Base-by-base conservation (phyloP, 2,329 filamentous ascomycete species). In the Botrytis byssoidea region DNA sequence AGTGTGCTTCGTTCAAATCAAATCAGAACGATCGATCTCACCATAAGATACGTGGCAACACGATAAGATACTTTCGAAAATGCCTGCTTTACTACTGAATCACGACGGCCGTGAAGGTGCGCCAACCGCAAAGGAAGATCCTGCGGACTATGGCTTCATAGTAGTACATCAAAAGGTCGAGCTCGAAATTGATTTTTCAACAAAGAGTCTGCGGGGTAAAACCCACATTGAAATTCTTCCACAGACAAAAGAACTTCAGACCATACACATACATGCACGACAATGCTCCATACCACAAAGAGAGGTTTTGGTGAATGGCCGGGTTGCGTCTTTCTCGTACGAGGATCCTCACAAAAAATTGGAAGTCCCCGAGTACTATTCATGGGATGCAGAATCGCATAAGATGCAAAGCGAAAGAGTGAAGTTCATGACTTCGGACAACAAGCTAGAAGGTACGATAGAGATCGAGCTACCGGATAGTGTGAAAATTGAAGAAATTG, bases 161-260 rank as follows among this genome's bases (percentile, higher is more conserved):
- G 84, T 98, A 74, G 87, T 93, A 72, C 92, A 94, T 83, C 95
- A 98, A 83, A 93, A 93, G 81, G 91, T 99, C 68, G 91, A 94
- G 79, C 86, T 99, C 74, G 95, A 98, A 79, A 86, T 99, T 81
- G 93, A 97, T 83, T 97, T 99, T 81, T 87, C 88, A 76, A 89
- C 88, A 71, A 91, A 91, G 82, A 88, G 87, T 79, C 84, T 98
- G 79, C 90, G 88, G 75, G 96, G 96, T 69, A 91, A 89, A 76
- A 93, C 93, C 14, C 92, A 95, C 77, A 92, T 99, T 78, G 92
- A 91, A 44, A 89, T 98, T 71, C 78, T 80, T 35, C 85, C 88
- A 74, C 86, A 86, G 78, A 84, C 84, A 59, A 83, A 89, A 74
- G 88, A 89, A 70, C 85, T 91, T 59, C 84, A 87, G 65, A 86